Evolutionary conservation across 2,329 filamentous ascomycete species (phyloP), one percentile per base, ranked within the genome.

Genomic region (Catunica adiposa): DNA sequence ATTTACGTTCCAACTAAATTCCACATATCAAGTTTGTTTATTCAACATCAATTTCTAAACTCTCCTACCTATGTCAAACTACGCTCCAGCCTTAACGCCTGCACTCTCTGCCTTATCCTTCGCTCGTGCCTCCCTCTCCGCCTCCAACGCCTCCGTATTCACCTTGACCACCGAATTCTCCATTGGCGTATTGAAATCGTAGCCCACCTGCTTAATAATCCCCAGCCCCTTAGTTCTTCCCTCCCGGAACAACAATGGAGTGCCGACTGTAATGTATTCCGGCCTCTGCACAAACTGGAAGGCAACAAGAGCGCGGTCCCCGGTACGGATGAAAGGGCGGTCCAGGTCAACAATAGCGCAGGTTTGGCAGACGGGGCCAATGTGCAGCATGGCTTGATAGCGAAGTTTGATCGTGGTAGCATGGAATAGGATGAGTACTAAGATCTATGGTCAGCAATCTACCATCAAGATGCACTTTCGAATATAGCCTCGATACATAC

Each of bases 291-390:
- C 84, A 65, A 98, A 98, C 8, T 84, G 82, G 70, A 98, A 98
- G 0, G 90, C 92, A 1, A 98, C 92, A 0, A 83, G 83, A 1
- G 92, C 92, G n/a, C 90, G 77, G 66, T 97, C 92, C 8, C 92
- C 92, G 0, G 90, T 96, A 6, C 92, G 81, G 61, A 98, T 96
- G 63, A 89, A 92, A 25, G 86, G 85, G n/a, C 90, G 82, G 66
- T 98, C 92, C 61, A 98, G 92, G 64, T 96, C 92, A 64, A 98
- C 94, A 65, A 98, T 96, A 9, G 89, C 83, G 65, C 92, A 98
- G 0, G 92, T 98, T 70, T 98, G 92, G 42, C 85, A 88, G 46
- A 98, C 86, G 0, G 92, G 86, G 0, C 92, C 92, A 3, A 98
- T 89, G 63, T 98, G 92, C 22, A 98, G 76, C 89, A 97, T 98